Percentiles rank a stretch among this genome's conserved stretches.
Conservation (phyloP, 306 rosid species). For the Amphicarpaea edgeworthii region DNA sequence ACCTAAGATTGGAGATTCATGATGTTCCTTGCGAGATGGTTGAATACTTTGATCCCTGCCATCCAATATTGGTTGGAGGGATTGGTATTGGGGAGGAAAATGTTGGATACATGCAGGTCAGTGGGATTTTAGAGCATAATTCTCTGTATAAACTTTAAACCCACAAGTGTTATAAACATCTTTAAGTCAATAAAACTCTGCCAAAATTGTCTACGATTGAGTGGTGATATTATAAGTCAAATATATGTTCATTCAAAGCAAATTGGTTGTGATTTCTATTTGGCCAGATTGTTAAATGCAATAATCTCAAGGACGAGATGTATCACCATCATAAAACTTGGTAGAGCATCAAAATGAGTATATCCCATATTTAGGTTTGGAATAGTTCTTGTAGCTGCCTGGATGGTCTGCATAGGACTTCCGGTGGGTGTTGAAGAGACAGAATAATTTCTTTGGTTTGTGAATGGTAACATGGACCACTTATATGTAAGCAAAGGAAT, state of each 20-base stretch:
- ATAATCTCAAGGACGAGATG: slow-evolving; percentile 21
- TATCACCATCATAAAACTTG: neutral
- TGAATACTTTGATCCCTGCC: slow-evolving; percentile 83
- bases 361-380: slow-evolving; percentile 2
- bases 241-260: slow-evolving; percentile 1
- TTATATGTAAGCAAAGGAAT: neutral
- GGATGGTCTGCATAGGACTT: slow-evolving; percentile 24
- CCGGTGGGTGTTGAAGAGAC: slow-evolving; percentile 18
- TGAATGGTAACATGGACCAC: slow-evolving; percentile 34
- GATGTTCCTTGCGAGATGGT: slow-evolving; percentile 89
- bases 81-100: slow-evolving; percentile 88
- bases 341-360: slow-evolving; percentile 14
- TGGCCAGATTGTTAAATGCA: slow-evolving; percentile 29
- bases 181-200: slow-evolving; percentile 19
- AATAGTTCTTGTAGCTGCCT: slow-evolving; percentile 5
- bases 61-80: slow-evolving; percentile 93
- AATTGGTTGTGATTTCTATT: slow-evolving; percentile 32
- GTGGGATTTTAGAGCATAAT: slow-evolving; percentile 22
- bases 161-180: neutral
- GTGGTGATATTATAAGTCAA: neutral
- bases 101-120: slow-evolving; percentile 97
- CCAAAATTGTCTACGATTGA: slow-evolving; percentile 1
- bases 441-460: slow-evolving; percentile 19
- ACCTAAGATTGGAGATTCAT: slow-evolving; percentile 89
- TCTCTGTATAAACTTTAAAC: slow-evolving; percentile 20